Evolutionary conservation across 306 rosid species (phyloP).

Genomic region (Vicia villosa): DNA sequence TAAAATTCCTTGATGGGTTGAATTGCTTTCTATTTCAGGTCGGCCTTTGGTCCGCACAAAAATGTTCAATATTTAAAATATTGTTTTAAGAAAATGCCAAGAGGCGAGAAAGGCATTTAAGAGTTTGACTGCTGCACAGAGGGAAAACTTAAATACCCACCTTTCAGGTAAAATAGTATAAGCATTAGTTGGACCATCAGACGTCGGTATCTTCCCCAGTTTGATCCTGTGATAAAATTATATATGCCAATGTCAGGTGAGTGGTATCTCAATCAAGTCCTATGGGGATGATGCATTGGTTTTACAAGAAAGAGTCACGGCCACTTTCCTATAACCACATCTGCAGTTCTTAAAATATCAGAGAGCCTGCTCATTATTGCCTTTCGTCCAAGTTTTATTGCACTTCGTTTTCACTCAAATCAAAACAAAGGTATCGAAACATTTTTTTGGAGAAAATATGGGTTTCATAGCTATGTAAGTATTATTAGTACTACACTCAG

Average conservation of each 20-base stretch:
- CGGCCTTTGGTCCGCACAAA: not conserved
- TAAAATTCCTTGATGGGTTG: conserved; percentile 9
- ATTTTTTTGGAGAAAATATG: not conserved
- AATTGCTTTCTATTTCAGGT: not conserved
- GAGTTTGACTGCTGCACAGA: conserved; percentile 43
- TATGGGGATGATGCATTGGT: conserved; percentile 58
- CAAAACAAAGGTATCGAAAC: conserved; percentile 4
- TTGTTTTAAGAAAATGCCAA: conserved; percentile 41
- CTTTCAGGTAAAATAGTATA: conserved; percentile 85
- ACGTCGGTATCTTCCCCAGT: conserved; percentile 89
- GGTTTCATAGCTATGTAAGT: conserved; percentile 25
- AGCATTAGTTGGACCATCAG: conserved; percentile 88
- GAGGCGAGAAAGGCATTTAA: conserved; percentile 44
- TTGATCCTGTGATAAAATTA: conserved; percentile 87
- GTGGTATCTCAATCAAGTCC: conserved; percentile 49
- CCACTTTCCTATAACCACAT: conserved; percentile 45
- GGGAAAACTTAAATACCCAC: conserved; percentile 88
- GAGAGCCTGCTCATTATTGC: conserved; percentile 38
- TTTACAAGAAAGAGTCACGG: conserved; percentile 46
- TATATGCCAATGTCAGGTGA: conserved; percentile 73
- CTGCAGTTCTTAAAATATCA: conserved; percentile 42
- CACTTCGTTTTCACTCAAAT: conserved; percentile 18
- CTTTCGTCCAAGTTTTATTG: conserved; percentile 29
- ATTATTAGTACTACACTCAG: not conserved
- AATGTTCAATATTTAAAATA: conserved; percentile 13